Evolutionary conservation across 1,139 yeast genomes (phyloP).

Genomic region (Candida freyschussii): DNA sequence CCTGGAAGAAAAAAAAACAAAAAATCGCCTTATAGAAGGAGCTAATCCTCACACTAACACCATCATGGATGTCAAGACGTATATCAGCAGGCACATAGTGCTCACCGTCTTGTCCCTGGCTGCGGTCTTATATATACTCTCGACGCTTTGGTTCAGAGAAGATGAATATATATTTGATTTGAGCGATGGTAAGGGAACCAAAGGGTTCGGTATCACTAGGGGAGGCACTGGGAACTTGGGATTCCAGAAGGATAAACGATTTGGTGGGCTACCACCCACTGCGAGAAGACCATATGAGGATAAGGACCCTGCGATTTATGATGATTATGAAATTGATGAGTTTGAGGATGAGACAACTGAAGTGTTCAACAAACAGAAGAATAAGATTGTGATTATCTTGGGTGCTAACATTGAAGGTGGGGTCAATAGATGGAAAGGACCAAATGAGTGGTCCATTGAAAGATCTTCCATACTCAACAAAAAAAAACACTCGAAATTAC

Average conservation of each 20-base stretch:
- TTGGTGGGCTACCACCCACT: slow-evolving; percentile 24
- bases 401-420: slow-evolving; percentile 35
- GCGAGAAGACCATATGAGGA: slow-evolving; percentile 14
- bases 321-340: slow-evolving; percentile 12
- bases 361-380: slow-evolving; percentile 14
- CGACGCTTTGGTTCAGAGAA: slow-evolving; percentile 5
- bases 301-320: slow-evolving; percentile 13
- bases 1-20: no score
- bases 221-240: slow-evolving; percentile 26
- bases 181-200: slow-evolving; percentile 20
- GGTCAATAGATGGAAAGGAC: slow-evolving; percentile 31
- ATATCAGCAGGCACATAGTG: slow-evolving; percentile 12
- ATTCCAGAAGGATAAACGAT: slow-evolving; percentile 18
- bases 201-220: slow-evolving; percentile 22
- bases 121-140: slow-evolving; percentile 3
- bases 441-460: slow-evolving; percentile 34
- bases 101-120: slow-evolving; percentile 5
- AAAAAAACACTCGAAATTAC: slow-evolving; percentile 30
- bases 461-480: slow-evolving; percentile 31
- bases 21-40: background rate
- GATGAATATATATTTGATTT: slow-evolving; percentile 16
- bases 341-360: slow-evolving; percentile 3
- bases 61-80: slow-evolving; percentile 7
- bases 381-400: slow-evolving; percentile 30
- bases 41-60: background rate